Evolutionary conservation across 2,329 filamentous ascomycete species (phyloP).

Genomic region (Botrytis deweyae): DNA sequence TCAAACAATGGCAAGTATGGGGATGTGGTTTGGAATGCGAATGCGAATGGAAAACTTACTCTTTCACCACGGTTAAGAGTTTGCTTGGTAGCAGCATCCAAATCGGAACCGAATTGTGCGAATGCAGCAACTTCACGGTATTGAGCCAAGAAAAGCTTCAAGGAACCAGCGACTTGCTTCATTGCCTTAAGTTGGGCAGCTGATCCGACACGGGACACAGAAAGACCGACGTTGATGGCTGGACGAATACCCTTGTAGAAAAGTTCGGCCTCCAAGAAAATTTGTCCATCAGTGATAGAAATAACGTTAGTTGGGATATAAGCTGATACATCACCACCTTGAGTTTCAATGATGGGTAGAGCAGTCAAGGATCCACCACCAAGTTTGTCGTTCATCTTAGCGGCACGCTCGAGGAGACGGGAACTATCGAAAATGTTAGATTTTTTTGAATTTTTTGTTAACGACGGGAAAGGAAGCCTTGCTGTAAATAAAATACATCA

Average conservation of each 20-base stretch:
- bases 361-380: constrained; percentile 96
- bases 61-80: constrained; percentile 97
- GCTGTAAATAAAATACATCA: constrained; percentile 79
- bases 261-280: constrained; percentile 98
- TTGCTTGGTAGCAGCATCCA: constrained; percentile 98
- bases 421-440: constrained; percentile 49
- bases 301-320: constrained; percentile 99
- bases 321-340: constrained; percentile 99
- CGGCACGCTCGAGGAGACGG: constrained; percentile 97
- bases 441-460: too few relatives aligned
- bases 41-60: constrained; percentile 56
- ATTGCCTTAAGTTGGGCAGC: constrained; percentile 99
- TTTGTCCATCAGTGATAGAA: constrained; percentile 99
- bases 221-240: constrained; percentile 99
- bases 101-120: constrained; percentile 99
- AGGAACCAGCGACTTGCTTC: constrained; percentile 99
- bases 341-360: constrained; percentile 97
- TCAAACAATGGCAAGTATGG: not conserved
- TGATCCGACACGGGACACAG: constrained; percentile 99
- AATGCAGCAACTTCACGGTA: constrained; percentile 99
- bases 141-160: constrained; percentile 99
- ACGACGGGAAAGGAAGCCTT: too few relatives aligned
- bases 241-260: constrained; percentile 99
- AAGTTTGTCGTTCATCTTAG: constrained; percentile 97
- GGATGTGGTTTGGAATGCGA: not conserved